These are phyloP conservation scores for Claviceps humidiphila DNA, from an alignment of 2,329 filamentous ascomycete genomes.

Conservation along the genomic window DNA sequence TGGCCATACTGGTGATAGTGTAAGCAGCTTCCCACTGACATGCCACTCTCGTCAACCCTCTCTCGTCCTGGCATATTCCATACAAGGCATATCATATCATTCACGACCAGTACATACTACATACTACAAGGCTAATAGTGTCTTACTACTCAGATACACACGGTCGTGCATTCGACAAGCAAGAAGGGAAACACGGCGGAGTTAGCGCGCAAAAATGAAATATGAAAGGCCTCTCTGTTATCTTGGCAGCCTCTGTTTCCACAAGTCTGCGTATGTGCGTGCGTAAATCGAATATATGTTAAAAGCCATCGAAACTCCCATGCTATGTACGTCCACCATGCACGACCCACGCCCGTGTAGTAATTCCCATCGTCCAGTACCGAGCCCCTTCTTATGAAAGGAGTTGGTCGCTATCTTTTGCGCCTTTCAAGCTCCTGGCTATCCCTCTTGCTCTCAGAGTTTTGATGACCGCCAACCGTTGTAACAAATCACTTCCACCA, in stretches of 20 bases:
- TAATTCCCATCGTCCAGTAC: background rate
- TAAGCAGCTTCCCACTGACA: slow-evolving; percentile 12
- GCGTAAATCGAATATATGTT: background rate
- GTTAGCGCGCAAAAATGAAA: background rate
- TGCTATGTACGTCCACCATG: slow-evolving; percentile 8
- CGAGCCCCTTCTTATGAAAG: background rate
- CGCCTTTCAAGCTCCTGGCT: no score
- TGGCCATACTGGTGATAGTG: slow-evolving; percentile 38
- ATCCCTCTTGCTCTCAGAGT: no score
- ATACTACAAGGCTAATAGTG: background rate
- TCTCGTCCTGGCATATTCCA: no score
- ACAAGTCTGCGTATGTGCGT: background rate
- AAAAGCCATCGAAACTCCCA: slow-evolving; percentile 2
- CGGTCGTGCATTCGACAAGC: slow-evolving; percentile 27
- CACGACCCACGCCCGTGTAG: slow-evolving; percentile 3
- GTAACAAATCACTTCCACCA: no score
- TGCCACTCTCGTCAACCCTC: no score
- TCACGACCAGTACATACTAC: no score
- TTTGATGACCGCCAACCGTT: no score
- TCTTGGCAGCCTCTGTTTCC: background rate
- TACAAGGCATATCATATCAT: no score
- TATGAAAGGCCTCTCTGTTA: no score
- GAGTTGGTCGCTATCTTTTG: no score
- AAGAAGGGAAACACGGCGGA: slow-evolving; percentile 18
- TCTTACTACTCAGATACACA: slow-evolving; percentile 20